Percentiles rank a stretch among this genome's conserved stretches.
These are phyloP conservation scores for Lophiotrema nucula DNA, from an alignment of 495 filamentous ascomycete genomes.

Conservation along the genomic window DNA sequence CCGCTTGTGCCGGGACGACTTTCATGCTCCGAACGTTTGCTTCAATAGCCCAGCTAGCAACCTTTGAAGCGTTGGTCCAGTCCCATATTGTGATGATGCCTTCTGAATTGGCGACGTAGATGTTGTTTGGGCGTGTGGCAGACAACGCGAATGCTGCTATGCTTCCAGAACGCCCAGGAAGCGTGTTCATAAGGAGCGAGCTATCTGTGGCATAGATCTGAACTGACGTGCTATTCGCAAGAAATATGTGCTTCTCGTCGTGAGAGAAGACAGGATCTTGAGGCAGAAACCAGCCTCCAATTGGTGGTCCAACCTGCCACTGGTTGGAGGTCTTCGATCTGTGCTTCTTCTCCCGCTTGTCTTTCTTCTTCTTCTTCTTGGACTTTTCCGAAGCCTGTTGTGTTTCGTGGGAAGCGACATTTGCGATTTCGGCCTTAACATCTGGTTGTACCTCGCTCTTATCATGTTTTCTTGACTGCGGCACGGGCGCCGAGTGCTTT, in stretches of 20 bases:
- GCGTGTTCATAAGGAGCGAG: conserved; percentile 70
- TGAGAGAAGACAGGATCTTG: conserved; percentile 74
- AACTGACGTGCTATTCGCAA: conserved; percentile 62
- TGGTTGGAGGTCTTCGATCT: not conserved
- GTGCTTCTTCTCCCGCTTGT: no score
- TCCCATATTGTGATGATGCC: conserved; percentile 71
- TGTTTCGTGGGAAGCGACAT: not conserved
- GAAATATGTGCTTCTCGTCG: conserved; percentile 80
- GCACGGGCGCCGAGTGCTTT: no score
- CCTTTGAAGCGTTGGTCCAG: conserved; percentile 62
- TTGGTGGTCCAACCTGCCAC: conserved; percentile 61
- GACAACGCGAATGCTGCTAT: conserved; percentile 61
- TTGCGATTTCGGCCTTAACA: no score
- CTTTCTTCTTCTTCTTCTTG: conserved; percentile 17
- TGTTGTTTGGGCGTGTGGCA: conserved; percentile 51
- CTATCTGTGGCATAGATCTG: conserved; percentile 78
- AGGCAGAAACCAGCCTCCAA: conserved; percentile 68
- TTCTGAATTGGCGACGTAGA: conserved; percentile 69
- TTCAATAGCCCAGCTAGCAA: conserved; percentile 51
- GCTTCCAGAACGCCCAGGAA: conserved; percentile 42
- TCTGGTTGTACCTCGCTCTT: no score
- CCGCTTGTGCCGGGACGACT: conserved; percentile 9
- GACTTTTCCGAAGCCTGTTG: not conserved
- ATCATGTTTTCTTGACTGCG: no score
- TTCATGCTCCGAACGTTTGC: conserved; percentile 41